These are phyloP conservation scores for Dianthus caryophyllus DNA, from an alignment of 148 eudicot genomes.

Conservation along the genomic window DNA sequence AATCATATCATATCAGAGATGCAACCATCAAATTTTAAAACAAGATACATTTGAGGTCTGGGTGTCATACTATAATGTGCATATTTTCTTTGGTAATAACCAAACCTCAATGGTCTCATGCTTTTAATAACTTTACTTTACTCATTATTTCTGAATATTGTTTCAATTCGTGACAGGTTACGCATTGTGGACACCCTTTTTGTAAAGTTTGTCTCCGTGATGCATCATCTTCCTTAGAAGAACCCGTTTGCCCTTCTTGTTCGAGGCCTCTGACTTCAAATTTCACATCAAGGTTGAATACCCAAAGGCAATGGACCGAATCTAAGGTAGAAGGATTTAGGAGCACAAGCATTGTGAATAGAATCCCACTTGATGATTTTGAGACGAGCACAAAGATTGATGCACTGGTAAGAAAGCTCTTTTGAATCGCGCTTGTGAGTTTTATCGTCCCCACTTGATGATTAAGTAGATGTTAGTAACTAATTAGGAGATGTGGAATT, in stretches of 20 bases:
- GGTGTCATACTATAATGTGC: neutral
- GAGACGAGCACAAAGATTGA: constrained; percentile 96
- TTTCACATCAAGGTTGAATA: constrained; percentile 44
- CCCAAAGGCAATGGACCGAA: constrained; percentile 40
- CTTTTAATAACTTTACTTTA: too few species aligned
- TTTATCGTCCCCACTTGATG: too few species aligned
- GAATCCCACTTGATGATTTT: constrained; percentile 66
- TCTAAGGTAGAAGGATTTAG: constrained; percentile 58
- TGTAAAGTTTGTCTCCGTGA: constrained; percentile 73
- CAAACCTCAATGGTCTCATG: neutral
- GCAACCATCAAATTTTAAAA: neutral
- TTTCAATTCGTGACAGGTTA: constrained; percentile 43
- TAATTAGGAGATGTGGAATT: too few species aligned
- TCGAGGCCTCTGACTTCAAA: constrained; percentile 77
- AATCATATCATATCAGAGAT: too few species aligned
- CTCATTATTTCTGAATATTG: neutral
- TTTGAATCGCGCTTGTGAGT: too few species aligned
- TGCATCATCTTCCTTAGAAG: constrained; percentile 56
- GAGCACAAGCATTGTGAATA: constrained; percentile 74
- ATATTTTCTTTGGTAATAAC: neutral
- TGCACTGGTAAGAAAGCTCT: constrained; percentile 65
- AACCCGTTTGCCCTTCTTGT: constrained; percentile 72
- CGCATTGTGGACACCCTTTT: constrained; percentile 65
- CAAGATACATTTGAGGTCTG: neutral
- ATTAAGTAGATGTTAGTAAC: too few species aligned